Evolutionary conservation across 768 basidiomycete genomes (phyloP), one percentile per base, ranked within the genome.

Genomic region (Fomitopsis serialis): DNA sequence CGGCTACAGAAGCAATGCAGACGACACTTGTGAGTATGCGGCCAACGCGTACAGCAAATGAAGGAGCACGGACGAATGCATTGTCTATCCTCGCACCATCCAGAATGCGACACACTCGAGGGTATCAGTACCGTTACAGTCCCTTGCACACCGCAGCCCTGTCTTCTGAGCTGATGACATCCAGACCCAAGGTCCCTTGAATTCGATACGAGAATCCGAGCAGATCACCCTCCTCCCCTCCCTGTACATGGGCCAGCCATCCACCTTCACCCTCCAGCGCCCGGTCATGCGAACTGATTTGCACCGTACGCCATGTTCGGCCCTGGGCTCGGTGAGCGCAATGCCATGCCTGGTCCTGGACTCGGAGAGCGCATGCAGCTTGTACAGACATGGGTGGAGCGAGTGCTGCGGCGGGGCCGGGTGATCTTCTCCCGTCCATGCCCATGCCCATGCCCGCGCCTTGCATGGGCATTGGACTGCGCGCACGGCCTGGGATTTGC

Each of bases 311-410:
- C 80, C 5, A 66, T 57, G 48, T 74, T 70, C 2, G 79, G 79
- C 2, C 72, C 74, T 10, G 82, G 81, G 64, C 65, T 24, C 67
- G 68, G 24, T 72, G 75, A 13, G 65, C 68, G 21, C 46, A 44
- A 12, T 10, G 70, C 80, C 5, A 66, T 58, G 48, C 74, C 71
- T 2, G 79, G 79, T 2, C 72, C 74, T 11, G 82, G 81, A 64
- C 65, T 24, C 67, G 68, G 27, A 72, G 75, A 13, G 65, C 68
- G 21, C 46, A 44, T 23, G 22, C 25, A 15, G 42, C 43, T 45
- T 5, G 29, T 11, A 11, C 29, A 32, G 29, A 5, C 25, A 32
- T 29, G 8, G 51, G 24, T 42, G 34, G 42, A n/a, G 40, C 19
- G 13, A 35, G 42, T 24, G 43, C 51, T 24, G 21, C 34, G 23